Evolutionary conservation across 306 rosid species (phyloP).

Genomic region (Corylus heterophylla): DNA sequence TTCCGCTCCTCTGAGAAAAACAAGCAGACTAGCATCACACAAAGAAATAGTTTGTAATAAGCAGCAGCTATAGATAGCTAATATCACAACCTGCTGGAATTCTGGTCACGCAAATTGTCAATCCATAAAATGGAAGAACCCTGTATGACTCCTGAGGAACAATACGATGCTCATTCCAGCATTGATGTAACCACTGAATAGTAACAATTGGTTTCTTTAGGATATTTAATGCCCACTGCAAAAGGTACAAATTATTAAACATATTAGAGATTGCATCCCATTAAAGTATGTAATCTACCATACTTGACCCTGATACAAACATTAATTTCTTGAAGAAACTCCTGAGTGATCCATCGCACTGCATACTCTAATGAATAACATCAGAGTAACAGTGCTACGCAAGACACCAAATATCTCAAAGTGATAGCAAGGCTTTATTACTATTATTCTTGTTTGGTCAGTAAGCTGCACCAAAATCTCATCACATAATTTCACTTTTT

Average conservation of each 20-base stretch:
- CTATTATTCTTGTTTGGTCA: not conserved
- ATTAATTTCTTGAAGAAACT: slow-evolving; percentile 2
- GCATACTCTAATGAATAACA: not conserved
- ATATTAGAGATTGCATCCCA: slow-evolving; percentile 29
- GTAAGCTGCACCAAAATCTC: not conserved
- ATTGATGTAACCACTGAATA: slow-evolving; percentile 77
- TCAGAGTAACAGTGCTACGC: no score
- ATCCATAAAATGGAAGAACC: slow-evolving; percentile 88
- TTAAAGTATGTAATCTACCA: slow-evolving; percentile 11
- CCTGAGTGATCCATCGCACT: slow-evolving; percentile 14
- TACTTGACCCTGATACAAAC: slow-evolving; percentile 4
- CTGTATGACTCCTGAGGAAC: slow-evolving; percentile 88
- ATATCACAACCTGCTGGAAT: slow-evolving; percentile 69
- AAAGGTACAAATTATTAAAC: slow-evolving; percentile 18
- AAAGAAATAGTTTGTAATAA: slow-evolving; percentile 22
- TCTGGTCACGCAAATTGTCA: slow-evolving; percentile 82
- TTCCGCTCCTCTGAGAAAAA: slow-evolving; percentile 70
- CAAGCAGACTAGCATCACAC: slow-evolving; percentile 36
- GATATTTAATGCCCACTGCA: slow-evolving; percentile 90
- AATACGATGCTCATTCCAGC: slow-evolving; percentile 88
- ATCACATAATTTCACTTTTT: not conserved
- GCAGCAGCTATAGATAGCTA: slow-evolving; percentile 35
- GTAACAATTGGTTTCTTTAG: slow-evolving; percentile 95
- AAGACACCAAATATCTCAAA: not conserved
- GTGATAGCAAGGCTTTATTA: not conserved